Evolutionary conservation across 306 rosid species (phyloP).

Genomic region (Boehmeria nivea): DNA sequence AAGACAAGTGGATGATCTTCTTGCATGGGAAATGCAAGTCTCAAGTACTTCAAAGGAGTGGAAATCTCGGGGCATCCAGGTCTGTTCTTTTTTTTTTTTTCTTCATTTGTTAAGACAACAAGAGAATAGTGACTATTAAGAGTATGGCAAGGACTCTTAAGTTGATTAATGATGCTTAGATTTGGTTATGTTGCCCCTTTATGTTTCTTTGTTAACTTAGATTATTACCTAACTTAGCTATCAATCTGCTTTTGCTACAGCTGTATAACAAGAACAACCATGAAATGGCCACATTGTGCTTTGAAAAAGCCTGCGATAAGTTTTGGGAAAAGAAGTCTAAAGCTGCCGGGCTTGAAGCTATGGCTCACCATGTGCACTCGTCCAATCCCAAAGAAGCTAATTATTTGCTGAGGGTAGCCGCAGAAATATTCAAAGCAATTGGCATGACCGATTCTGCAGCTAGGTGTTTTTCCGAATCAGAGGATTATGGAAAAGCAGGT

Average conservation of each 20-base stretch:
- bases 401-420: constrained; percentile 61
- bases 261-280: constrained; percentile 50
- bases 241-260: constrained; percentile 27
- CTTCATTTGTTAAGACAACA: background rate
- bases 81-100: constrained; percentile 1
- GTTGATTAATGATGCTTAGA: too few relatives aligned
- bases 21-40: constrained; percentile 48
- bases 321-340: constrained; percentile 66
- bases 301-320: constrained; percentile 64
- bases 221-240: too few relatives aligned
- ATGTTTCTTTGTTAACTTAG: too few relatives aligned
- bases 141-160: too few relatives aligned
- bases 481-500: constrained; percentile 65
- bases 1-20: constrained; percentile 40
- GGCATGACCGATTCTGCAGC: constrained; percentile 60
- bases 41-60: constrained; percentile 54
- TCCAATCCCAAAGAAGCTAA: constrained; percentile 42
- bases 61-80: constrained; percentile 63
- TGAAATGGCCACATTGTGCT: constrained; percentile 70
- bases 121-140: too few relatives aligned
- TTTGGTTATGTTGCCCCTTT: too few relatives aligned
- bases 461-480: constrained; percentile 49
- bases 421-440: constrained; percentile 49
- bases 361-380: constrained; percentile 35
- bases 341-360: constrained; percentile 57